Conservation (phyloP, 2,329 filamentous ascomycete species). For the Setomelanomma holmii region DNA sequence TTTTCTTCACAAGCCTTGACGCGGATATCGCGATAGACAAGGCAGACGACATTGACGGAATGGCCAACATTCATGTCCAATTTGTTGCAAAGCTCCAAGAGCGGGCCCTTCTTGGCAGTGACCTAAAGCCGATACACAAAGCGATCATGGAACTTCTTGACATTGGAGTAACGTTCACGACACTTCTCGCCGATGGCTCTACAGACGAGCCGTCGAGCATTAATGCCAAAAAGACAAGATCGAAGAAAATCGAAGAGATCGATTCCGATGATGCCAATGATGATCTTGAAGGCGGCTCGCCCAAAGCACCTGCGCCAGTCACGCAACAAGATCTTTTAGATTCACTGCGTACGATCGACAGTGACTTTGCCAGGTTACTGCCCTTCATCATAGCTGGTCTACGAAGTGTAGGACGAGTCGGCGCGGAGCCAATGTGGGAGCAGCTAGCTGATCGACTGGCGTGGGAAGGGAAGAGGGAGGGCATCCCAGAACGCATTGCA, state of each 20-base stretch:
- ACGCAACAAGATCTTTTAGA: slow-evolving; percentile 27
- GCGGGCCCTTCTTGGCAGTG: slow-evolving; percentile 73
- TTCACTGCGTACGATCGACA: slow-evolving; percentile 63
- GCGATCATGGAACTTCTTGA: slow-evolving; percentile 79
- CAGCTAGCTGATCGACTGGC: slow-evolving; percentile 82
- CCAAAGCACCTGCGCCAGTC: neutral
- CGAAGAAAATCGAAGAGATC: no score
- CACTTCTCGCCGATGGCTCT: slow-evolving; percentile 54
- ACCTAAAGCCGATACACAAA: slow-evolving; percentile 73
- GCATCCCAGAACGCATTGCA: neutral
- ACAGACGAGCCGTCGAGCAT: neutral
- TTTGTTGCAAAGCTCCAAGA: slow-evolving; percentile 70
- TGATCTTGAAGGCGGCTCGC: slow-evolving; percentile 7
- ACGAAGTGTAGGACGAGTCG: slow-evolving; percentile 75
- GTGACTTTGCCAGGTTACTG: slow-evolving; percentile 70
- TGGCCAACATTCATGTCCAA: slow-evolving; percentile 72
- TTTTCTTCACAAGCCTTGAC: slow-evolving; percentile 65
- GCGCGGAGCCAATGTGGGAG: slow-evolving; percentile 77
- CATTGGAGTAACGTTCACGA: slow-evolving; percentile 72
- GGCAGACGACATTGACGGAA: slow-evolving; percentile 78
- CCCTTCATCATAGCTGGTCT: slow-evolving; percentile 76
- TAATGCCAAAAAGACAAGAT: neutral
- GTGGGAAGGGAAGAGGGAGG: slow-evolving; percentile 43
- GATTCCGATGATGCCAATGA: slow-evolving; percentile 36
- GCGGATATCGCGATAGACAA: slow-evolving; percentile 65